Evolutionary conservation across 169 alveolate species (phyloP), one percentile per base, ranked within the genome.

Genomic region (Cryptosporidium muris): DNA sequence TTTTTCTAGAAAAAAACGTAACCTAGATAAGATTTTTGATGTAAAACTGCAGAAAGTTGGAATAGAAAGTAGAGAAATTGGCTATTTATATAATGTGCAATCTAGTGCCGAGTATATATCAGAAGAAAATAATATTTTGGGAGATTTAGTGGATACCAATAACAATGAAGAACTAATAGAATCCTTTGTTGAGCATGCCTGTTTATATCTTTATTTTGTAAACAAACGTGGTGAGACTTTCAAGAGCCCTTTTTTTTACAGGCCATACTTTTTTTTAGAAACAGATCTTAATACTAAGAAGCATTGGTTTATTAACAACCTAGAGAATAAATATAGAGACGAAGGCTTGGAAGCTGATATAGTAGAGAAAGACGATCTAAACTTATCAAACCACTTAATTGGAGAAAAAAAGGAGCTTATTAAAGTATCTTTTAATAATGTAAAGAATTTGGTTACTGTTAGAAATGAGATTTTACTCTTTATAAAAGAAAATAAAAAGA

Each of bases 191-290:
- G 85, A 74, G 38, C 85, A 60, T 74, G 54, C 85, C n/a, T 74
- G 85, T 11, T 37, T 74, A 38, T 12, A 74, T 74, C 43, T 74
- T 12, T 74, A 74, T 36, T 74, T 74, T 60, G 42, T 74, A 25
- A 74, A 74, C 47, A 74, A 74, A 47, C 68, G 60, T 16, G 85
- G 85, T n/a, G n/a, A 58, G 4, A 74, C 85, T 3, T 74, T 8
- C 34, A 74, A 74, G 9, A 74, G 74, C 60, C 85, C 94, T 37
- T 90, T 91, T 60, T 89, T 91, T 62, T 93, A 92, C 65, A 94
- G 95, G 52, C 98, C 98, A 34, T 96, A 96, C 89, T 96, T 96
- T 82, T 96, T 94, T 88, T 80, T 96, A 16, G 81, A 90, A 48
- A 90, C 95, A 34, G 88, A 85, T 16, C 66, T 74, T 43, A 89